Conservation (phyloP, 176 grass and related monocot genomes). For the Juncus inflexus region DNA sequence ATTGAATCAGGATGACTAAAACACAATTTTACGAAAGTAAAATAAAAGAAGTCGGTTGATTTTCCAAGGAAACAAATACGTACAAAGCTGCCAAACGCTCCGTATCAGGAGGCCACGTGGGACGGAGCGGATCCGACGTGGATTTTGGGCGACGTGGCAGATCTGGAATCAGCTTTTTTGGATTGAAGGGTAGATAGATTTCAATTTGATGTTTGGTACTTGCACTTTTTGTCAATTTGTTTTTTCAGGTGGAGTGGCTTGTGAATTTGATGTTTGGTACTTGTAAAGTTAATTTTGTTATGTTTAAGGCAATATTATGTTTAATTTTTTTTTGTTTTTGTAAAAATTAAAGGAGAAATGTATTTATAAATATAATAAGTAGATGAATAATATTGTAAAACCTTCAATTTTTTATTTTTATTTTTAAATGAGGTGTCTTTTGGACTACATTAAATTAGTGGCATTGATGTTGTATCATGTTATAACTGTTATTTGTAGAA, state of each 20-base stretch:
- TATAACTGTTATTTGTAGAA: no score
- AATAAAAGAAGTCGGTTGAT: conserved; percentile 7
- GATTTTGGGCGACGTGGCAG: conserved; percentile 16
- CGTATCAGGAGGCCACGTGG: conserved; percentile 19
- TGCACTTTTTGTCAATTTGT: background rate
- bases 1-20: background rate
- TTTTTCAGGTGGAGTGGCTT: background rate
- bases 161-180: conserved; percentile 27
- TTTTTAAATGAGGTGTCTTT: no score
- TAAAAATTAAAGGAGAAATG: no score
- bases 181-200: background rate
- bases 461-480: no score
- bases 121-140: conserved; percentile 40
- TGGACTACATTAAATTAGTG: no score
- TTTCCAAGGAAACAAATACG: conserved; percentile 2
- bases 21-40: background rate
- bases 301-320: no score
- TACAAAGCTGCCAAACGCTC: conserved; percentile 41
- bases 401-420: no score
- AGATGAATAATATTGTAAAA: no score
- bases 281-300: background rate
- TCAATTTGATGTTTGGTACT: background rate
- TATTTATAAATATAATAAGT: no score
- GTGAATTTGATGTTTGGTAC: no score
- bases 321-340: no score